Evolutionary conservation across 768 basidiomycete genomes (phyloP).

Genomic region (Pleurotus platypus): DNA sequence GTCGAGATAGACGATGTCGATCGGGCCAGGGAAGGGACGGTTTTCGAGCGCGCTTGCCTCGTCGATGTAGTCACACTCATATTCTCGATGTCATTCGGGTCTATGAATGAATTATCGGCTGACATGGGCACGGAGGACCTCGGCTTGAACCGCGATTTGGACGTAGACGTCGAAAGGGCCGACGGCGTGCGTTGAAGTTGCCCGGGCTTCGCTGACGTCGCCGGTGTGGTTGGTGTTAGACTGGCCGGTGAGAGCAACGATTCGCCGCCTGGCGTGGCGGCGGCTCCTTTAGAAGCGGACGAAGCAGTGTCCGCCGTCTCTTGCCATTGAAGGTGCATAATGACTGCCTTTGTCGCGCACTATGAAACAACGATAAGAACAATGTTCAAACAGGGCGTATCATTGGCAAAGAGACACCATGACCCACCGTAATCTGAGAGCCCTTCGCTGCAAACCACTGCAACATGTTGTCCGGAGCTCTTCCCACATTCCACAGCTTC

Average conservation of each 20-base stretch:
- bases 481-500: slow-evolving; percentile 73
- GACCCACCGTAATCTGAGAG: slow-evolving; percentile 79
- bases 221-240: slow-evolving; percentile 13
- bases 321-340: slow-evolving; percentile 84
- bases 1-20: slow-evolving; percentile 48
- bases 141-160: background rate
- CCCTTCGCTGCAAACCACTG: slow-evolving; percentile 95
- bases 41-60: slow-evolving; percentile 36
- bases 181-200: slow-evolving; percentile 3
- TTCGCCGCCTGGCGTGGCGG: slow-evolving; percentile 9
- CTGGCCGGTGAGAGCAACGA: slow-evolving; percentile 19
- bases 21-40: slow-evolving; percentile 48
- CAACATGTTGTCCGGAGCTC: slow-evolving; percentile 83
- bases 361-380: slow-evolving; percentile 20
- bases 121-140: background rate
- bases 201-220: background rate
- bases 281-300: background rate
- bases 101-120: background rate
- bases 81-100: background rate
- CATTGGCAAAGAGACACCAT: background rate
- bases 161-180: background rate
- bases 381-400: background rate
- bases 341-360: slow-evolving; percentile 88
- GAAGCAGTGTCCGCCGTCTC: slow-evolving; percentile 44
- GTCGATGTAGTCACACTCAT: slow-evolving; percentile 21